Base-by-base conservation (phyloP, 768 basidiomycete species). In the Mycena sanguinolenta region DNA sequence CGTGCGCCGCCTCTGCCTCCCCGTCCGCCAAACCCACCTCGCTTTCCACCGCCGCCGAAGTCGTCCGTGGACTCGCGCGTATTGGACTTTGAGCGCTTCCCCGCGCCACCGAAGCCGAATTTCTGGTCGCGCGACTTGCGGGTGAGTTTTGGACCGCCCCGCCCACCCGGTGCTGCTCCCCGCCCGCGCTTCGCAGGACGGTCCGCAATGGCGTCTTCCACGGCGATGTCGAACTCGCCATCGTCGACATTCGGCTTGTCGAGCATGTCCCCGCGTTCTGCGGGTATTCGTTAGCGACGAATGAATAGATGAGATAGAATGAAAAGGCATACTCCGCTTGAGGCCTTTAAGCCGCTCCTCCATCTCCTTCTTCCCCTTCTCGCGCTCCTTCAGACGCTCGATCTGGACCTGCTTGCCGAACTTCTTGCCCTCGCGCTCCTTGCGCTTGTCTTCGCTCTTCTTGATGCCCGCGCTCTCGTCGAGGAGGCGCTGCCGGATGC, bases 331-430 rank as follows among this genome's bases (percentile, higher is more conserved):
- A 97, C 96, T 98, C 82, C 96, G 87, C 83, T 98, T 98, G 72
- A 98, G 88, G 9, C 90, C 90, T 77, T 96, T 92, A 27, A 96
- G 84, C 49, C 91, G 84, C 75, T 97, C 95, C 67, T 93, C 92
- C 88, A 97, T 92, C 36, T 95, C 94, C 84, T 97, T 98, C 87
- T 96, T 97, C 66, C 90, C 89, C 77, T 85, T 87, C 80, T 96
- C 92, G 53, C 97, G 85, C 84, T 97, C 95, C 79, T 95, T 95
- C 73, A 95, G 85, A 80, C 96, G 96, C 84, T 98, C 97, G 42
- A 94, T 82, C 82, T 99, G 98, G 14, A 99, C 95, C 80, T 98
- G 95, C 81, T 99, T 99, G 28, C 97, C 97, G 77, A 95, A 98
- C 85, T 98, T 99, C 86, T 99, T 98, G 64, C 95, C 92, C 76